These are phyloP conservation scores for Parmelia sp. DNA, from an alignment of 495 filamentous ascomycete genomes.

Conservation along the genomic window DNA sequence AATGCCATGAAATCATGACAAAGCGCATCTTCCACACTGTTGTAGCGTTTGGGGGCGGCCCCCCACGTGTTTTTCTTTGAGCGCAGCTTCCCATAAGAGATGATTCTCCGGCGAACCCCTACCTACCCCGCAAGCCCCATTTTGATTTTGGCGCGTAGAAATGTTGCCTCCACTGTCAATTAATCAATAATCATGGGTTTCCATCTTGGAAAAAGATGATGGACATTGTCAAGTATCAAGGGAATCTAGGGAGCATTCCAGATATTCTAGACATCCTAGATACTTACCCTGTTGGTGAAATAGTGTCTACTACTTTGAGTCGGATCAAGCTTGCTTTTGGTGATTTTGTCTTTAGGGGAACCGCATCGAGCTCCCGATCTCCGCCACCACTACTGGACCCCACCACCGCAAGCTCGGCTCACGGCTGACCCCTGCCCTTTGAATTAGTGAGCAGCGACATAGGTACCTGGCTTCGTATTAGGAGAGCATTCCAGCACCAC, in stretches of 20 bases:
- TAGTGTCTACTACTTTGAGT: background rate
- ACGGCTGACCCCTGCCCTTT: slow-evolving; percentile 3
- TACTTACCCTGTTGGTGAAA: too few relatives aligned
- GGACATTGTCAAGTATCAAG: too few relatives aligned
- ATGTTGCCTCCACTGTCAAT: background rate
- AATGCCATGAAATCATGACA: background rate
- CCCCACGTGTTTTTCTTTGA: background rate
- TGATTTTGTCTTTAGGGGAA: background rate
- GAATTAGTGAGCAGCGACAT: slow-evolving; percentile 15
- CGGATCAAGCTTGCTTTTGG: background rate
- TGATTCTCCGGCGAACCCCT: slow-evolving; percentile 1
- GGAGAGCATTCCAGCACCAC: background rate
- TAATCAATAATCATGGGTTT: too few relatives aligned
- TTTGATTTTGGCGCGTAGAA: slow-evolving; percentile 8
- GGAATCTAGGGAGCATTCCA: too few relatives aligned
- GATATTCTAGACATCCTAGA: too few relatives aligned
- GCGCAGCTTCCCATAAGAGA: background rate
- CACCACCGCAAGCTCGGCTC: slow-evolving; percentile 5
- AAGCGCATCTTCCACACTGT: background rate
- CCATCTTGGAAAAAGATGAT: too few relatives aligned
- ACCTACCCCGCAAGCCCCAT: slow-evolving; percentile 11
- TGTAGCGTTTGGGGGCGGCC: background rate
- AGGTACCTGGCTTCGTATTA: background rate
- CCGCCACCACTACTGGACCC: slow-evolving; percentile 11
- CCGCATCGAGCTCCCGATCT: background rate